phyloP scores from a whole-genome alignment of 805 yeast species.

The Wickerhamomyces rabaulensis region DNA sequence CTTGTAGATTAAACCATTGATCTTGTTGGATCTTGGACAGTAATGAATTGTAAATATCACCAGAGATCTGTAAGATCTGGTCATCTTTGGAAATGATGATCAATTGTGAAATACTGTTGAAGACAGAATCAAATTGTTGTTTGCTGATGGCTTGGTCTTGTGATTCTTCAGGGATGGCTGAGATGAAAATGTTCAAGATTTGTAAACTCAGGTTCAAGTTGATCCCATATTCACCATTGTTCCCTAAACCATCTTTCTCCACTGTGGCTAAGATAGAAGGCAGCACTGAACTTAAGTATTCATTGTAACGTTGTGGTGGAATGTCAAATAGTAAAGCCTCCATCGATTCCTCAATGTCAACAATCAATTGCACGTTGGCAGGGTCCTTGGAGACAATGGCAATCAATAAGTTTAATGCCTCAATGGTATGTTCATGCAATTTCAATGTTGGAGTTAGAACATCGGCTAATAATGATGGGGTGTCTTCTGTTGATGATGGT shows the following conservation, averaged over 20 bases:
- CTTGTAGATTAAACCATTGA: constrained; percentile 11
- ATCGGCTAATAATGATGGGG: constrained; percentile 70
- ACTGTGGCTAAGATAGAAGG: constrained; percentile 43
- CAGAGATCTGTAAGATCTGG: constrained; percentile 70
- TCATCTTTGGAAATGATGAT: constrained; percentile 54
- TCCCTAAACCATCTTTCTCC: constrained; percentile 11
- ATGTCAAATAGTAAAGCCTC: constrained; percentile 50
- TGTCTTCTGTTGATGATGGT: constrained; percentile 71
- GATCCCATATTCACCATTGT: constrained; percentile 47
- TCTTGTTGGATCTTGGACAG: constrained; percentile 34
- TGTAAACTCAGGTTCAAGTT: constrained; percentile 56
- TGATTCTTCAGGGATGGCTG: constrained; percentile 31
- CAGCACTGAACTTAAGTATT: constrained; percentile 45
- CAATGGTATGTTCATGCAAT: constrained; percentile 30
- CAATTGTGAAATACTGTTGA: constrained; percentile 33
- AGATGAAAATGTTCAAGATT: constrained; percentile 43
- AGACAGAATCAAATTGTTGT: constrained; percentile 31
- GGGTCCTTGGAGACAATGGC: constrained; percentile 67
- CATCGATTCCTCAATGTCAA: constrained; percentile 67
- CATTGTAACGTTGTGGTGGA: constrained; percentile 37
- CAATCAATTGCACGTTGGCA: constrained; percentile 62
- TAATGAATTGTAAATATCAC: constrained; percentile 65
- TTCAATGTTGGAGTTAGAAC: constrained; percentile 54
- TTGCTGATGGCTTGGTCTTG: neutral
- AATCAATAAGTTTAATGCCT: constrained; percentile 51